Evolutionary conservation across 2,329 filamentous ascomycete genomes (phyloP), one percentile per base, ranked within the genome.

Genomic region (Ophiostoma fasciatum): DNA sequence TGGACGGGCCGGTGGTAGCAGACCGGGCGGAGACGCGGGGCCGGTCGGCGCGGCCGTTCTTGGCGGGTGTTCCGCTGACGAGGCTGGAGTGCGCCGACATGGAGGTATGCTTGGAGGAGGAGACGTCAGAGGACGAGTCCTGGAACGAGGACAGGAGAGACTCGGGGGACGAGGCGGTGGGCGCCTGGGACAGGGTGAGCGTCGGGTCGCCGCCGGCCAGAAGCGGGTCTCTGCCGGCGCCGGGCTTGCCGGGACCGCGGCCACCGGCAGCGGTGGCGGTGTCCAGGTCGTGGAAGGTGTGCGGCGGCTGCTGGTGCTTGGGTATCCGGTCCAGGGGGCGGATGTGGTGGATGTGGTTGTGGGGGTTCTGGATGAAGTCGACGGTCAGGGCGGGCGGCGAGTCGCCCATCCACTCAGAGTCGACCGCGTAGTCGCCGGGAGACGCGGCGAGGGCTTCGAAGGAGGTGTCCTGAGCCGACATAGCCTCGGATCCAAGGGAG

Each of bases 71-170:
- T 20, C 29, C 29, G 15, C 41, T 30, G 19, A 19, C 37, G 11
- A 39, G 29, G 28, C 43, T 45, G 14, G 44, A 45, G 7, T 37
- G 29, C 2, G 42, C 42, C 7, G 44, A 37, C 40, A 41, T 39
- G 21, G 44, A 43, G 6, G 44, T 46, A 32, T 43, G 42, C 30
- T 46, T 45, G 10, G 44, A 46, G 8, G 67, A 69, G 7, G 66
- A 69, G 42, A 46, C 46, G 23, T 69, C 65, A 34, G 65, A 69
- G 4, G 63, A 64, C 4, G 64, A 67, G 46, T 69, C 66, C 39
- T 58, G 59, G 34, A 60, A 63, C 5, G 47, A 43, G 2, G 49
- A 50, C 15, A 49, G 43, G 5, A 39, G 35, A 3, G 48, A 49
- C 10, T 48, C 48, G 22, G 45, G 45, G 4, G 45, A 42, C 0